A percentile compares a stretch with the other conserved stretches of the same genome.
Evolutionary conservation across 192 early-diverging fungal species (phyloP).

Genomic region (Coemansia aciculifera): DNA sequence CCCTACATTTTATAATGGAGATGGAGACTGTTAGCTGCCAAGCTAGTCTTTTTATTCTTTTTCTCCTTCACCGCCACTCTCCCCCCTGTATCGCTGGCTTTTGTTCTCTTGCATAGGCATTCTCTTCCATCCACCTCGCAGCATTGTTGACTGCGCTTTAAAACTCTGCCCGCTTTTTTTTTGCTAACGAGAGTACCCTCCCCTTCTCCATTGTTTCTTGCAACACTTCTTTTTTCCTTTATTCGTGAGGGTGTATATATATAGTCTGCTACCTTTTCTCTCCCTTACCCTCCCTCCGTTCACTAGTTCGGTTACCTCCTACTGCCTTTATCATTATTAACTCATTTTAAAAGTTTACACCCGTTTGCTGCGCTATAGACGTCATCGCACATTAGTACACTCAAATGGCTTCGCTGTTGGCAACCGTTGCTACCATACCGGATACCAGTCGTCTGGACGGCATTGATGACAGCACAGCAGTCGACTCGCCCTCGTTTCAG

Average conservation of each 20-base stretch:
- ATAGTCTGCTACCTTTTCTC: neutral
- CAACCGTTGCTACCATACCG: neutral
- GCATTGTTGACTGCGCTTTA: neutral
- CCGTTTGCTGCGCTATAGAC: neutral
- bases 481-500: neutral
- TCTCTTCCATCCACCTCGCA: neutral
- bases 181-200: neutral
- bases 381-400: neutral
- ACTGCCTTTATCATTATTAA: neutral
- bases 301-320: neutral
- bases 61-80: neutral
- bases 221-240: neutral
- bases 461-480: neutral
- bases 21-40: conserved; percentile 2
- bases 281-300: neutral
- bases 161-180: neutral
- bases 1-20: conserved; percentile 9
- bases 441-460: neutral
- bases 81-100: neutral
- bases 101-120: neutral
- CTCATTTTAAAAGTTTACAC: conserved; percentile 5
- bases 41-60: neutral
- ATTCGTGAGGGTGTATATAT: neutral
- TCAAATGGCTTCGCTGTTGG: neutral
- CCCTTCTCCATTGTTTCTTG: neutral